Evolutionary conservation across 2,329 filamentous ascomycete species (phyloP), one percentile per base, ranked within the genome.

Genomic region (Cyclaneusma minus): DNA sequence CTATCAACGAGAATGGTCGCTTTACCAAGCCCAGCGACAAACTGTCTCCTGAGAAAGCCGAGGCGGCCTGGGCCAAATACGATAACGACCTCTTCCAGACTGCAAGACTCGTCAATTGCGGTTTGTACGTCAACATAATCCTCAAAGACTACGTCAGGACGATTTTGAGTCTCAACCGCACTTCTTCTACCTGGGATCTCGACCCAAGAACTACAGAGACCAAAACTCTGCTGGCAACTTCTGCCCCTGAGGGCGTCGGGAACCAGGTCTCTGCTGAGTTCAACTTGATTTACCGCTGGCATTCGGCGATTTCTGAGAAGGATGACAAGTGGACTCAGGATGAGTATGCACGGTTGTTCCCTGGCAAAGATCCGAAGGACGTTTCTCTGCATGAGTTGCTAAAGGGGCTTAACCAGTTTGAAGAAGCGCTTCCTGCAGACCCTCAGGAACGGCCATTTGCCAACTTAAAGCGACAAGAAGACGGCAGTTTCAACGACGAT

Each of bases 201-300:
- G 80, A 89, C 40, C 82, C 81, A 1, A 64, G 82, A 13, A 64
- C 68, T 9, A 8, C 68, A 78, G 38, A 77, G 74, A 49, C 61
- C 58, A 35, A 72, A 60, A 6, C 38, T 8, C 24, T 46, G 5
- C 42, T 46, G 29, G 58, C 60, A 16, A 49, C 64, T 2, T 64
- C 68, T 1, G 67, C 76, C 0, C 69, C 79, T 22, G 62, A 71
- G 13, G 83, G 80, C 21, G 68, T 78, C 0, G 83, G 83, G 26
- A 91, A 89, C 42, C 72, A 78, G 36, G 80, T 87, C 4, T 87
- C 80, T 0, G 80, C 78, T 3, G 83, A 92, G 54, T 92, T 92
- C 60, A 91, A 89, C 44, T 61, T 92, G 7, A 77, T 79, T 38
- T 91, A 92, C 49, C 65, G 82, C 35, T 91, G 82, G 81, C 82